Base-by-base conservation (phyloP, 768 basidiomycete species). In the Holtermannia corniformis region DNA sequence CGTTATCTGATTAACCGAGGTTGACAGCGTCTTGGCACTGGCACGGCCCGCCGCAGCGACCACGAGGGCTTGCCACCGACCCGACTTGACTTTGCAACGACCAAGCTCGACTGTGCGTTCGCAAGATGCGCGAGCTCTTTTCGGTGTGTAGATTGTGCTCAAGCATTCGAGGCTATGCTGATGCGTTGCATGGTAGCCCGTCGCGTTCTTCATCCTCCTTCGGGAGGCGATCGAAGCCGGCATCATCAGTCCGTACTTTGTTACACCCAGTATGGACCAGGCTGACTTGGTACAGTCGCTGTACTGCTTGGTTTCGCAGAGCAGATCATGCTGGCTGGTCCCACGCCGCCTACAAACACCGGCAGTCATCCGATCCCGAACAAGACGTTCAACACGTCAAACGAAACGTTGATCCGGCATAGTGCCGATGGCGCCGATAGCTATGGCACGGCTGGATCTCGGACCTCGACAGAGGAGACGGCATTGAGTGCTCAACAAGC, bases 191-290 rank as follows among this genome's bases (percentile, higher is more conserved):
- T 37, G 32, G 32, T 16, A 62, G 60, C 60, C 60, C 12, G 60
- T 56, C 12, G 60, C 60, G 13, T 62, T 62, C 50, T 62, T 62
- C 57, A 62, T 62, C 10, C 27, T 88, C 70, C 87, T 91, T 68
- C 80, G 89, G 61, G 89, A 92, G 78, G 83, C 86, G 1, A 78
- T 92, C 55, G 89, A 92, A 76, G 84, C 87, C 5, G 82, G 81
- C 37, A 83, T 93, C 75, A 86, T 95, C 77, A 62, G 59, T 52
- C 3, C 5, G 11, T 23, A 10, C 41, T 20, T 10, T 41, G 12
- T 24, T 48, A 10, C 20, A 28, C 16, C 19, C 3, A 37, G n/a
- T n/a, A n/a, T n/a, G n/a, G n/a, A 12, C 44, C 32, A 19, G 22
- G 11, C 23, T 23, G 13, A 21, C 49, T 24, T 27, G 21, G 25